Evolutionary conservation across 148 eudicot species (phyloP), one percentile per base, ranked within the genome.

Genomic region (Dianthus caryophyllus): DNA sequence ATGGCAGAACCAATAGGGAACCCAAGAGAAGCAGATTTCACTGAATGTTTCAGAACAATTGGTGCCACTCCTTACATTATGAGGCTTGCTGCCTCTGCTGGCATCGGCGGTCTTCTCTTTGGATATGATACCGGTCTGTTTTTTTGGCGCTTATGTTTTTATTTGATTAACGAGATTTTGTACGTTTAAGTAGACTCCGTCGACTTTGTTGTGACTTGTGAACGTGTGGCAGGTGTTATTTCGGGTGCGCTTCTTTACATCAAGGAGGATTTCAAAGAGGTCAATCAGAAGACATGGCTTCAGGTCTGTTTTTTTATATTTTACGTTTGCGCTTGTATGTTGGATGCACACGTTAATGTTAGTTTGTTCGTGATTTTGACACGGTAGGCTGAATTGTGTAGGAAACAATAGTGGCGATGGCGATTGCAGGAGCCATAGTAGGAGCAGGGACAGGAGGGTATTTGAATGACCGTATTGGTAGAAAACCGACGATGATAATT

Each of bases 351-450:
- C n/a, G n/a, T n/a, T n/a, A n/a, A n/a, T n/a, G n/a, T n/a, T n/a
- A n/a, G n/a, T n/a, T n/a, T n/a, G n/a, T n/a, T n/a, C 8, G 8
- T 41, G 10, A 41, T 3, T 5, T 18, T 6, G 29, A 56, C 8
- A 56, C 5, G 36, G n/a, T 38, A 7, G 39, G 4, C n/a, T 44
- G 52, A 8, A 41, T n/a, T 8, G 4, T 58, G 64, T 46, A 69
- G 72, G 72, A 69, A 58, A 69, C 72, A 6, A 69, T 69, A 18
- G 72, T 69, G 56, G 72, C 72, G 1, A 69, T 69, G 72, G 72
- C 72, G 3, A 58, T 69, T 13, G 72, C 72, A 58, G 72, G 72
- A 47, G 72, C 72, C 2, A 47, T 69, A 10, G 43, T 69, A 52
- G 72, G 72, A 58, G 72, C 72, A 44, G 72, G 72, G 58, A 46